Percentiles rank a stretch among this genome's conserved stretches.
These are phyloP conservation scores for Symbiodinium natans DNA, from an alignment of 73 alveolate species.

Conservation along the genomic window DNA sequence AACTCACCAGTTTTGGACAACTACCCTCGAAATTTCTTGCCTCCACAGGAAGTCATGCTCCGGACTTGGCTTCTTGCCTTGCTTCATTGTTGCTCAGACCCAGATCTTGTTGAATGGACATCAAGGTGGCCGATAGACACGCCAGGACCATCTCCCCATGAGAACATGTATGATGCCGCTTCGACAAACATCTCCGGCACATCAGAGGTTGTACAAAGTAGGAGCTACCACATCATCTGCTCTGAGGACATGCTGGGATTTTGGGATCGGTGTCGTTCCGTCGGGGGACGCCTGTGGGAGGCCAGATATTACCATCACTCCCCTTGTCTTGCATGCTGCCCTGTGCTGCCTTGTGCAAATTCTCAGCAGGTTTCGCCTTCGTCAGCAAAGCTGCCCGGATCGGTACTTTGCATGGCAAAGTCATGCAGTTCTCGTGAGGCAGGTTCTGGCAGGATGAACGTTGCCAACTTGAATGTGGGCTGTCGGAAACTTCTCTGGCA, in stretches of 20 bases:
- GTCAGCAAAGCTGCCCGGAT: constrained; percentile 5
- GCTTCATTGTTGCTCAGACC: too few species aligned
- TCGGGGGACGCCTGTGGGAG: constrained; percentile 47
- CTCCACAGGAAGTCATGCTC: not conserved
- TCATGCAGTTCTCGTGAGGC: constrained; percentile 32
- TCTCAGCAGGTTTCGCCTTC: not conserved
- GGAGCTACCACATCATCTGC: not conserved
- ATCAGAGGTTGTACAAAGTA: too few species aligned
- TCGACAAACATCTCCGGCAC: not conserved
- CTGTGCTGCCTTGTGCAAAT: not conserved
- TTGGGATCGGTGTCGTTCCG: constrained; percentile 42
- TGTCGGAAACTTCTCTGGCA: not conserved
- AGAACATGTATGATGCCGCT: not conserved
- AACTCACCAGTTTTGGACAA: not conserved
- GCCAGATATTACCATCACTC: not conserved
- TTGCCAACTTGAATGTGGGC: not conserved
- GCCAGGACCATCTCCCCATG: not conserved
- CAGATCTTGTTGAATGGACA: not conserved
- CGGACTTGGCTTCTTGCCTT: not conserved
- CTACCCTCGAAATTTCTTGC: not conserved
- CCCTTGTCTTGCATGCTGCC: not conserved
- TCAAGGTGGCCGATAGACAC: constrained; percentile 12
- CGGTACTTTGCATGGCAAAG: constrained; percentile 30
- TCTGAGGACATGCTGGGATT: constrained; percentile 8
- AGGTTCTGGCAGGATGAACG: not conserved